phyloP scores from a whole-genome alignment of 208 protist species.

The Spongospora subterranea region DNA sequence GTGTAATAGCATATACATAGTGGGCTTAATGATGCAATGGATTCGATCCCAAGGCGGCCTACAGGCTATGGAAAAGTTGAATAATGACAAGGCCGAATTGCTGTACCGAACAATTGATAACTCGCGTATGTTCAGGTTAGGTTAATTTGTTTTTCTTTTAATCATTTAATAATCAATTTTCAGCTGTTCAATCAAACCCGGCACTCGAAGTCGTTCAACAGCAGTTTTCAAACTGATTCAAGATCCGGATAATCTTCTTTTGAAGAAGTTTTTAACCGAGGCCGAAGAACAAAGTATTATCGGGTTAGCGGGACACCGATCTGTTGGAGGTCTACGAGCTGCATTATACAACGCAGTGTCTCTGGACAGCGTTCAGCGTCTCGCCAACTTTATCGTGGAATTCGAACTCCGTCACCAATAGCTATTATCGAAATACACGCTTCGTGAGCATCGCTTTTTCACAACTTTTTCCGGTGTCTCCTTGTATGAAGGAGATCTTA shows the following conservation, averaged over 20 bases:
- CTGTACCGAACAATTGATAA: constrained; percentile 5
- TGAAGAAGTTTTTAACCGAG: constrained; percentile 3
- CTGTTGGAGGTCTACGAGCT: constrained; percentile 11
- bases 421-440: no score
- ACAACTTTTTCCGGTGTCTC: no score
- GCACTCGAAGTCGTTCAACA: background rate
- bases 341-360: constrained; percentile 31
- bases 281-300: background rate
- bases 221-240: background rate
- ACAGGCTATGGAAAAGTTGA: background rate
- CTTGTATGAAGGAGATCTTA: no score
- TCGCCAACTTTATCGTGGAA: background rate
- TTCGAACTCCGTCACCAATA: constrained; percentile 8
- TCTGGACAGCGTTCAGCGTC: background rate
- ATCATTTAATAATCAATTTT: background rate
- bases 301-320: constrained; percentile 25
- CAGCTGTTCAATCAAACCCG: background rate
- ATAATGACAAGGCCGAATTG: background rate
- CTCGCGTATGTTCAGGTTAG: constrained; percentile 26
- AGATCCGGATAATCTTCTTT: background rate
- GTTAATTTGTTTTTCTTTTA: background rate
- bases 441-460: no score
- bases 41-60: constrained; percentile 3
- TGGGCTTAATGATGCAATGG: constrained; percentile 18
- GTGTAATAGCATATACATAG: constrained; percentile 51